These are phyloP conservation scores for Scleroderma bovista DNA, from an alignment of 768 basidiomycete species.

Conservation along the genomic window DNA sequence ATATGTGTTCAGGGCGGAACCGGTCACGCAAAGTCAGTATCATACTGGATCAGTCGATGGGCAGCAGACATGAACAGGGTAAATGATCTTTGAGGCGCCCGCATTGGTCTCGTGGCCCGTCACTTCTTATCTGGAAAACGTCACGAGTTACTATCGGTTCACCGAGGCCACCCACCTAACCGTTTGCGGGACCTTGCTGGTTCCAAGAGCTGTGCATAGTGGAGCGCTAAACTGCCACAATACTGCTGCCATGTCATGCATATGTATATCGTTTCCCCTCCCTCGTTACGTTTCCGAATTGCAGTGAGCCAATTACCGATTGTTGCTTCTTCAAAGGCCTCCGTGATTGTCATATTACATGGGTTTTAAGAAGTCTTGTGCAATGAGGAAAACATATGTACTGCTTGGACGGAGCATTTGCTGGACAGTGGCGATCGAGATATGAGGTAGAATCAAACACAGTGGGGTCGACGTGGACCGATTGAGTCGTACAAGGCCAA, in stretches of 20 bases:
- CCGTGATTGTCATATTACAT: slow-evolving; percentile 17
- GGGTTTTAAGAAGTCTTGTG: slow-evolving; percentile 8
- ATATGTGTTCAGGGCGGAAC: no score
- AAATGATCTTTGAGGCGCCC: not conserved
- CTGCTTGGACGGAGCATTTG: slow-evolving; percentile 27
- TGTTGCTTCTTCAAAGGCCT: slow-evolving; percentile 7
- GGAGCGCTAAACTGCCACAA: not conserved
- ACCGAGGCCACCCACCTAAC: not conserved
- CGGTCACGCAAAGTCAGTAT: no score
- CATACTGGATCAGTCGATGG: no score
- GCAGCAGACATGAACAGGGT: not conserved
- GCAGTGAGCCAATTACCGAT: not conserved
- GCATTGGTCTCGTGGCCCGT: not conserved
- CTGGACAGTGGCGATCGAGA: slow-evolving; percentile 14
- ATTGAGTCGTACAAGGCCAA: slow-evolving; percentile 34
- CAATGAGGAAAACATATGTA: slow-evolving; percentile 23
- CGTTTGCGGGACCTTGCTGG: not conserved
- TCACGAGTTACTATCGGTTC: not conserved
- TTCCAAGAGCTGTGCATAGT: not conserved
- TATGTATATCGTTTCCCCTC: not conserved
- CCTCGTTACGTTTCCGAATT: not conserved
- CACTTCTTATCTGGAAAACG: not conserved
- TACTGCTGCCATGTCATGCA: not conserved
- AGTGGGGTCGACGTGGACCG: slow-evolving; percentile 23
- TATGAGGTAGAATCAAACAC: slow-evolving; percentile 21